Evolutionary conservation across 306 rosid genomes (phyloP).

Genomic region (Ziziphus jujuba): DNA sequence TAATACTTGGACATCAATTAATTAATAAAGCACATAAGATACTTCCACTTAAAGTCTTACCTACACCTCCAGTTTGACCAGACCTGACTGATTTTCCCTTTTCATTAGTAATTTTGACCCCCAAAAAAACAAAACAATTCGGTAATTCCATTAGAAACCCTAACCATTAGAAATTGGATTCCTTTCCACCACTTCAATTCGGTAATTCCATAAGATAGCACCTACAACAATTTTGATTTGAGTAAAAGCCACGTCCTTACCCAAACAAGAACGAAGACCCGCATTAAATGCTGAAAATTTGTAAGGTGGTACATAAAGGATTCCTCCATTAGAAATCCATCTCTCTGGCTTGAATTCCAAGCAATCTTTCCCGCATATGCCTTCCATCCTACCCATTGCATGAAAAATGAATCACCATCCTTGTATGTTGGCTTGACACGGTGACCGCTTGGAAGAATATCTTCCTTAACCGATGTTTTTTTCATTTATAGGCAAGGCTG

Average conservation of each 20-base stretch:
- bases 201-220: slow-evolving; percentile 27
- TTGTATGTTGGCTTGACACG: background rate
- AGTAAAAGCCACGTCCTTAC: slow-evolving; percentile 36
- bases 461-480: background rate
- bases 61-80: too few relatives aligned
- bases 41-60: too few relatives aligned
- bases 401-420: slow-evolving; percentile 31
- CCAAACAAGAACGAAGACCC: slow-evolving; percentile 56
- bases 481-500: too few relatives aligned
- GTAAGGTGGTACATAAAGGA: slow-evolving; percentile 36
- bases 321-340: slow-evolving; percentile 38
- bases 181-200: slow-evolving; percentile 25
- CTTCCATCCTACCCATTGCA: slow-evolving; percentile 53
- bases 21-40: too few relatives aligned
- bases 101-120: too few relatives aligned
- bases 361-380: slow-evolving; percentile 55
- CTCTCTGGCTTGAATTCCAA: slow-evolving; percentile 70
- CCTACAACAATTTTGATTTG: slow-evolving; percentile 41
- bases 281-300: slow-evolving; percentile 49
- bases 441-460: slow-evolving; percentile 56
- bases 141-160: too few relatives aligned
- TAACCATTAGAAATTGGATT: slow-evolving; percentile 30
- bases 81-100: too few relatives aligned
- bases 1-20: too few relatives aligned
- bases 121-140: too few relatives aligned